Conservation (phyloP, 257 asterid species). For the Eustoma russellianum region DNA sequence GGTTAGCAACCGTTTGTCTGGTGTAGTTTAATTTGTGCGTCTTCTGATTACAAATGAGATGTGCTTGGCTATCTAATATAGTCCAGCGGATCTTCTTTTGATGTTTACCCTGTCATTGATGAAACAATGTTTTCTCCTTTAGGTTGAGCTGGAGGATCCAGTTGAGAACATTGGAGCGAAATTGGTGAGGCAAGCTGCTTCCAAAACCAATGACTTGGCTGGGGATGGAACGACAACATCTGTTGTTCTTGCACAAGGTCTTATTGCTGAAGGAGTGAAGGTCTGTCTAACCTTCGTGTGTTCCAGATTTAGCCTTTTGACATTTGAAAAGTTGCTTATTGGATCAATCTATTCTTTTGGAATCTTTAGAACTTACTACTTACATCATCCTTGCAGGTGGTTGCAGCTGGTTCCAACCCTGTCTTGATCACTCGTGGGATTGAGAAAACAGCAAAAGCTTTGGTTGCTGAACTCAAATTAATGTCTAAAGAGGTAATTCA, state of each 20-base stretch:
- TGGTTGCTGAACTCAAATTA: conserved; percentile 69
- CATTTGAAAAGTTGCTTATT: too few species aligned
- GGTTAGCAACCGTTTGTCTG: too few species aligned
- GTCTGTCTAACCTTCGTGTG: conserved; percentile 12
- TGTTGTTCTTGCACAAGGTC: conserved; percentile 96
- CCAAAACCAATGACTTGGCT: conserved; percentile 96
- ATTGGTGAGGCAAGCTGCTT: conserved; percentile 94
- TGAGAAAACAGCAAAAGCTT: conserved; percentile 88
- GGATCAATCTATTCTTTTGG: background rate
- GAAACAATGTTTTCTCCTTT: conserved; percentile 2
- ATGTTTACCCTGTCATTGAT: too few species aligned
- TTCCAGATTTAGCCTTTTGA: background rate
- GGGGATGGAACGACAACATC: conserved; percentile 99
- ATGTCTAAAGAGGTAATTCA: conserved; percentile 77
- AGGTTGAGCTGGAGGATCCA: conserved; percentile 97
- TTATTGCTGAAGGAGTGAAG: conserved; percentile 97
- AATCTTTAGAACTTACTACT: background rate
- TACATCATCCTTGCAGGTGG: conserved; percentile 41
- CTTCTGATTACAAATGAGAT: too few species aligned
- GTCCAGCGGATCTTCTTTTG: too few species aligned
- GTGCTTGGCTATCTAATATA: too few species aligned
- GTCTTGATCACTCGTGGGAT: conserved; percentile 91
- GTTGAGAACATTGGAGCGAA: conserved; percentile 99
- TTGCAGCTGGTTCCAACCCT: conserved; percentile 97
- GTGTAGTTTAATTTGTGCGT: too few species aligned